These are phyloP conservation scores for Spergularia marina DNA, from an alignment of 148 eudicot genomes.

Conservation along the genomic window DNA sequence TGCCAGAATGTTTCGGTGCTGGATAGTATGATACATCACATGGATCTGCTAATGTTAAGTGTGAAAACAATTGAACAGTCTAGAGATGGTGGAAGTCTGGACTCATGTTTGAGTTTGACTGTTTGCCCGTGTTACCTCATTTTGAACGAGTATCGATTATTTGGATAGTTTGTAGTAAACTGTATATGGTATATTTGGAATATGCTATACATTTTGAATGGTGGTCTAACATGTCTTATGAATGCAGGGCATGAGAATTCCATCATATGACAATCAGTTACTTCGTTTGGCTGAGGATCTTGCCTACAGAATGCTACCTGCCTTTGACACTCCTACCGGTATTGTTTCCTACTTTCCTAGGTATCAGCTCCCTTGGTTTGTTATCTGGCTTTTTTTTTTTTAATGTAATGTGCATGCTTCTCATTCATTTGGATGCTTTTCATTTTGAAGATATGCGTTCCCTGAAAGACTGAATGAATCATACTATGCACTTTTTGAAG, in stretches of 20 bases:
- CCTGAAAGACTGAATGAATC: neutral
- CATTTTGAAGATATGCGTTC: neutral
- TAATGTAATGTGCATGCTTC: neutral
- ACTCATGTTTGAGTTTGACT: no score
- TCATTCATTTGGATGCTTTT: neutral
- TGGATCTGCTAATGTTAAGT: no score
- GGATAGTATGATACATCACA: no score
- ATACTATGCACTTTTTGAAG: neutral
- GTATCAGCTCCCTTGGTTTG: neutral
- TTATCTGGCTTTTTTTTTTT: constrained; percentile 5
- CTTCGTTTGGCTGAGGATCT: constrained; percentile 93
- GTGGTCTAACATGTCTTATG: constrained; percentile 6
- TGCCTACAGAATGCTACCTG: constrained; percentile 78
- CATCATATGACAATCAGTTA: constrained; percentile 78
- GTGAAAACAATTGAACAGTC: no score
- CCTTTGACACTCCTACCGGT: constrained; percentile 99
- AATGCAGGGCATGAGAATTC: constrained; percentile 87
- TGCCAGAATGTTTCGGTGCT: no score
- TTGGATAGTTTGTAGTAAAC: neutral
- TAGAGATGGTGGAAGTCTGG: no score
- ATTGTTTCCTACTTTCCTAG: neutral
- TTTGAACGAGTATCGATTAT: no score
- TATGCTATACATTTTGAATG: neutral
- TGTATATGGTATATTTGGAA: neutral
- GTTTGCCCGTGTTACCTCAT: no score